phyloP scores from a whole-genome alignment of 257 asterid species.

The Galeopsis tetrahit region DNA sequence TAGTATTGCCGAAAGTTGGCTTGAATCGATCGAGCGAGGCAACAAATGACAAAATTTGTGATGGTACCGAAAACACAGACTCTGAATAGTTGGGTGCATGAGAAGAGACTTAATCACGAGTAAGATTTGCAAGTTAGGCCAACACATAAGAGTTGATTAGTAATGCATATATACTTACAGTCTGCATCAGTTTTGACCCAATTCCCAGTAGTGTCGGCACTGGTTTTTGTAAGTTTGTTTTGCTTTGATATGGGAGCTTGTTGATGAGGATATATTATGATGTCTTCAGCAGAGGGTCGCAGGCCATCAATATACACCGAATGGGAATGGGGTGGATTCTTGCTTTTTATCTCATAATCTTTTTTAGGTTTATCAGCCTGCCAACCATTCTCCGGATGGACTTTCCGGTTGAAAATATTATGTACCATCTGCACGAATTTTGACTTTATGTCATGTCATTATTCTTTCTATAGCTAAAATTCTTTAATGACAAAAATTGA shows the following conservation, averaged over 20 bases:
- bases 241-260: slow-evolving; percentile 56
- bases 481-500: too few species aligned
- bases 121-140: too few species aligned
- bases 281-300: slow-evolving; percentile 61
- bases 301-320: slow-evolving; percentile 41
- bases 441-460: too few species aligned
- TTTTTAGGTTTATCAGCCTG: slow-evolving; percentile 45
- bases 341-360: slow-evolving; percentile 47
- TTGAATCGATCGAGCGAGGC: too few species aligned
- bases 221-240: slow-evolving; percentile 39
- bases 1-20: too few species aligned
- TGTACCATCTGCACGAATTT: slow-evolving; percentile 70
- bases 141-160: too few species aligned
- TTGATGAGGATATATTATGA: slow-evolving; percentile 70
- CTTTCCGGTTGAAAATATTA: slow-evolving; percentile 86
- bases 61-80: too few species aligned
- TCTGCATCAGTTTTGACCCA: slow-evolving; percentile 95
- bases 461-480: too few species aligned
- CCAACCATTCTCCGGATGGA: slow-evolving; percentile 76
- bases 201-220: slow-evolving; percentile 47
- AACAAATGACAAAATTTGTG: too few species aligned
- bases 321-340: neutral
- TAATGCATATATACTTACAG: slow-evolving; percentile 56
- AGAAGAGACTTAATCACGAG: too few species aligned
- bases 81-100: too few species aligned